Percentiles rank a stretch among this genome's conserved stretches.
Conservation (phyloP, 1,284 basidiomycete species). For the Pyrrhoderma noxium region DNA sequence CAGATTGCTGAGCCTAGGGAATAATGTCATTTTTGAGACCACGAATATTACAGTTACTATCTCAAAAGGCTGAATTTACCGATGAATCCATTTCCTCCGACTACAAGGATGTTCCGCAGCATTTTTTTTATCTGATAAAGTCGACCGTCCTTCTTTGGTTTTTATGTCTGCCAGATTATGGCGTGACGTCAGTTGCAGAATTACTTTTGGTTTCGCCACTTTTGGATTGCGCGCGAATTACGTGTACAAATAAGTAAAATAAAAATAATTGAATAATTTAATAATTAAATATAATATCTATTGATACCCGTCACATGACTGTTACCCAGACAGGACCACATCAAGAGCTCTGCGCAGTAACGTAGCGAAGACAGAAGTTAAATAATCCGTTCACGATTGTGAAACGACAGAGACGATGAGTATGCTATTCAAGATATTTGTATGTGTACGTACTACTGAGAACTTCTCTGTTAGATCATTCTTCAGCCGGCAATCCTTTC, state of each 20-base stretch:
- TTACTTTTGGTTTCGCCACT: too few relatives aligned
- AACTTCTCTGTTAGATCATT: background rate
- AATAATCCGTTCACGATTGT: too few relatives aligned
- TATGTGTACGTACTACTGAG: background rate
- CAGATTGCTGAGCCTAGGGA: conserved; percentile 83
- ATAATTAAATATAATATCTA: too few relatives aligned
- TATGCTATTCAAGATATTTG: conserved; percentile 2
- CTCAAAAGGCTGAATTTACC: conserved; percentile 39
- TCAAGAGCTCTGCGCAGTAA: too few relatives aligned
- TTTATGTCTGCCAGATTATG: background rate
- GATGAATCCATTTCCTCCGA: conserved; percentile 94
- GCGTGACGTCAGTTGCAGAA: too few relatives aligned
- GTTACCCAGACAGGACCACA: too few relatives aligned
- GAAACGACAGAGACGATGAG: background rate
- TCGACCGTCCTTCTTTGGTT: background rate
- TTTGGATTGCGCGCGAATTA: background rate
- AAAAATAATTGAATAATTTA: too few relatives aligned
- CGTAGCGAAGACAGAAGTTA: too few relatives aligned
- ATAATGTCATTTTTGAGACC: background rate
- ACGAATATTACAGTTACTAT: too few relatives aligned
- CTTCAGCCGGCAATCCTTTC: conserved; percentile 58
- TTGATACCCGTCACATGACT: too few relatives aligned
- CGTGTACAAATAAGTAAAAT: too few relatives aligned
- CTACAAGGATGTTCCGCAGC: conserved; percentile 68
- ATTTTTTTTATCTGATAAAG: conserved; percentile 18